A percentile compares a stretch with the other conserved stretches of the same genome.
Evolutionary conservation across 768 basidiomycete species (phyloP).

Genomic region (Lactarius indigo): DNA sequence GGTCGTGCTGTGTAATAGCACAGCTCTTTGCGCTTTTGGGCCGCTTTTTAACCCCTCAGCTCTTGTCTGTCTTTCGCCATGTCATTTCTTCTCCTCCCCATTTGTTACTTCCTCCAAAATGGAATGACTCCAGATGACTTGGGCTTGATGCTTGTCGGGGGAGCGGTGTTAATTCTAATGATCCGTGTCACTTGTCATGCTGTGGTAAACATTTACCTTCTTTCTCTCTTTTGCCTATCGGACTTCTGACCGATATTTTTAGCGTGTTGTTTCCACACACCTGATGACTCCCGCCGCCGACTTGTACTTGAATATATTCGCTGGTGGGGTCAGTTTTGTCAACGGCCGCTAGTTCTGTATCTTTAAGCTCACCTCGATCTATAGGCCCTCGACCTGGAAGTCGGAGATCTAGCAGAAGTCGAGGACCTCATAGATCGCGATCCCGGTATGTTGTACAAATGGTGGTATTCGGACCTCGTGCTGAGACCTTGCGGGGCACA

Average conservation of each 20-base stretch:
- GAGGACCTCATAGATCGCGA: neutral
- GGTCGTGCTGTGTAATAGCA: no score
- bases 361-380: neutral
- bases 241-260: neutral
- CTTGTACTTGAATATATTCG: neutral
- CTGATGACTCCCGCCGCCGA: neutral
- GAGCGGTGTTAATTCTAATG: neutral
- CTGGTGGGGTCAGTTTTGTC: neutral
- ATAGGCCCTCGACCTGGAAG: neutral
- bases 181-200: neutral
- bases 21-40: neutral
- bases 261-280: neutral
- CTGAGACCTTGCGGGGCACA: neutral
- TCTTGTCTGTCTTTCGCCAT: neutral
- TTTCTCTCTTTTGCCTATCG: neutral
- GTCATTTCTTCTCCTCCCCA: neutral
- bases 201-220: neutral
- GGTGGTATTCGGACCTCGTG: neutral
- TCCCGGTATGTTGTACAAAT: neutral
- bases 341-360: neutral
- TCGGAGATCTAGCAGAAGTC: no score
- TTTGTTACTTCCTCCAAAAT: neutral
- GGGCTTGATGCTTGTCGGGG: neutral
- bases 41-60: neutral
- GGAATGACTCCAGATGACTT: conserved; percentile 2